phyloP scores from a whole-genome alignment of 345 rosid species.

The Erodium maritimum region DNA sequence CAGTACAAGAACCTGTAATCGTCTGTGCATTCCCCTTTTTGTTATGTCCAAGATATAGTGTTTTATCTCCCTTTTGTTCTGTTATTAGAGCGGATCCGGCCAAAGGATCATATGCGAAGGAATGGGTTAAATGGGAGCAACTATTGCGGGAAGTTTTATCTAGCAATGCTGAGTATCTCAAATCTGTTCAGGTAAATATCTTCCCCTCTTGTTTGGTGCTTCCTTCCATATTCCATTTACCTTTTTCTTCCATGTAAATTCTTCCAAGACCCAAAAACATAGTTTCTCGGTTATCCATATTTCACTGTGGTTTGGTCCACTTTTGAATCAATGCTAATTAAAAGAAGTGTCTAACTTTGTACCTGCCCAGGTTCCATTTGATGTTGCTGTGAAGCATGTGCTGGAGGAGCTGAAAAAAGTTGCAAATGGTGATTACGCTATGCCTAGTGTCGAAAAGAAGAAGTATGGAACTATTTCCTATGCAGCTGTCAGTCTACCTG shows the following conservation, averaged over 20 bases:
- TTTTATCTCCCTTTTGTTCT: conserved; percentile 7
- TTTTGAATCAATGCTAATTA: background rate
- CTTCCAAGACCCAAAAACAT: background rate
- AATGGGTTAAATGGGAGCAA: conserved; percentile 89
- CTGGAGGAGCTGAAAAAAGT: conserved; percentile 53
- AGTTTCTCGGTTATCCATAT: background rate
- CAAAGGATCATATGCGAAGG: conserved; percentile 59
- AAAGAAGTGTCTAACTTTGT: background rate
- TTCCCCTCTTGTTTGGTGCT: background rate
- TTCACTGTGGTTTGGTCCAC: background rate
- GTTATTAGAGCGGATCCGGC: conserved; percentile 56
- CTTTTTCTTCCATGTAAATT: background rate
- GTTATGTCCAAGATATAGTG: background rate
- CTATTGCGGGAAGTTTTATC: conserved; percentile 37
- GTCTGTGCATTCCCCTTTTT: background rate
- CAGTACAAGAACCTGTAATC: background rate
- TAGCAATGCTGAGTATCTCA: conserved; percentile 45
- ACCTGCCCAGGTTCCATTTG: conserved; percentile 63
- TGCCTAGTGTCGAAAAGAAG: conserved; percentile 55
- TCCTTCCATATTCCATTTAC: background rate
- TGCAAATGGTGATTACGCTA: conserved; percentile 53
- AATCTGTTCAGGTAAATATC: conserved; percentile 55
- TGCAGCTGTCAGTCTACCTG: conserved; percentile 71
- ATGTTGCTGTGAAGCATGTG: conserved; percentile 56
- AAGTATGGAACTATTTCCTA: conserved; percentile 56